phyloP scores from a whole-genome alignment of 2,329 filamentous ascomycete genomes.

The Fusarium palustre region DNA sequence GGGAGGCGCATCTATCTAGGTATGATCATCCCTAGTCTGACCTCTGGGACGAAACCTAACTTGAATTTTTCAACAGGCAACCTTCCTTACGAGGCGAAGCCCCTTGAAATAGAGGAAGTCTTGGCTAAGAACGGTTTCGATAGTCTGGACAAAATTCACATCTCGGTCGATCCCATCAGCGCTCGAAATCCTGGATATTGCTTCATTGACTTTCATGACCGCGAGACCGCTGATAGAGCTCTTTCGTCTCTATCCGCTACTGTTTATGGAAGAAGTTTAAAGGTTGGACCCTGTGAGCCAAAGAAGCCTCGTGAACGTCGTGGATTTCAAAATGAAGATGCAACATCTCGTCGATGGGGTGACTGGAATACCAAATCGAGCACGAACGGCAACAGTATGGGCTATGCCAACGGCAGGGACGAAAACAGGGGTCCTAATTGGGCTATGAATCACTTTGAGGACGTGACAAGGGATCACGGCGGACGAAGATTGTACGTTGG shows the following conservation, averaged over 20 bases:
- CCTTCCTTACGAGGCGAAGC: conserved; percentile 65
- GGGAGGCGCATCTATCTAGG: conserved; percentile 68
- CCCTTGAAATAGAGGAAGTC: conserved; percentile 71
- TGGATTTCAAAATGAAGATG: conserved; percentile 23
- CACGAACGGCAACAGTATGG: conserved; percentile 1
- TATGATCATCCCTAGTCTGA: not conserved
- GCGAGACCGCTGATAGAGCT: conserved; percentile 63
- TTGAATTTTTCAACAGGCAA: conserved; percentile 51
- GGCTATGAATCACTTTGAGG: conserved; percentile 48
- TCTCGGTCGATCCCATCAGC: conserved; percentile 75
- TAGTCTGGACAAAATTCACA: conserved; percentile 68
- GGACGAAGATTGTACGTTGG: conserved; percentile 63
- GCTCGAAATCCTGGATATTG: conserved; percentile 79
- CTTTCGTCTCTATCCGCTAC: conserved; percentile 67
- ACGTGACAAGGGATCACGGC: conserved; percentile 46
- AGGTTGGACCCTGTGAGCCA: conserved; percentile 73
- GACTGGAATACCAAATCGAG: conserved; percentile 53
- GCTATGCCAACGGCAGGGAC: not conserved
- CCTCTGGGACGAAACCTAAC: conserved; percentile 3
- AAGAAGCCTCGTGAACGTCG: conserved; percentile 52
- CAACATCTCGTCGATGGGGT: conserved; percentile 57
- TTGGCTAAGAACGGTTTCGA: conserved; percentile 59
- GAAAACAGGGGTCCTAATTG: conserved; percentile 18
- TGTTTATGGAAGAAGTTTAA: conserved; percentile 69
- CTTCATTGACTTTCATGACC: conserved; percentile 74